These are phyloP conservation scores for Pulveroboletus ravenelii DNA, from an alignment of 768 basidiomycete species.

Conservation along the genomic window DNA sequence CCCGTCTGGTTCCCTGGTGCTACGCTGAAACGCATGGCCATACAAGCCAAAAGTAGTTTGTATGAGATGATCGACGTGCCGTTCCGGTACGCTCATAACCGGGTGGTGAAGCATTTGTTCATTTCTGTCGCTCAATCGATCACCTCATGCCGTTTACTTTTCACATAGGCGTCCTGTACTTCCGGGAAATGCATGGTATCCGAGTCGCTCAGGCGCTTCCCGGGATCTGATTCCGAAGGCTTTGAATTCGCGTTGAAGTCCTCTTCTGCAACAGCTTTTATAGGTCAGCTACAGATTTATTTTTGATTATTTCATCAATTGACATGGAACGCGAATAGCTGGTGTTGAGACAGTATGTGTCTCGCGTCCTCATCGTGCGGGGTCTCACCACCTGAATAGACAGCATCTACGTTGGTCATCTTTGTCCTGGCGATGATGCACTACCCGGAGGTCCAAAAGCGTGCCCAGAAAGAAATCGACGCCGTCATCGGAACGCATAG, in stretches of 20 bases:
- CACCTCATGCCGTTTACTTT: not conserved
- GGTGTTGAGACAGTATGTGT: conserved; percentile 29
- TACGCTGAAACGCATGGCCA: conserved; percentile 26
- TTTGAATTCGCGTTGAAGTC: conserved; percentile 29
- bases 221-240: conserved; percentile 11
- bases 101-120: conserved; percentile 14
- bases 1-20: conserved; percentile 36
- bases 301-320: not conserved
- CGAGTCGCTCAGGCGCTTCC: conserved; percentile 24
- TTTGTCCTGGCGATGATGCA: conserved; percentile 34
- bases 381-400: conserved; percentile 16
- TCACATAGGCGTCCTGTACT: conserved; percentile 14
- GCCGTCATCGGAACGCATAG: conserved; percentile 25
- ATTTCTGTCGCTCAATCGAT: not conserved
- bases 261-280: conserved; percentile 31
- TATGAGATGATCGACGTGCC: conserved; percentile 28
- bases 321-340: conserved; percentile 13
- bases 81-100: conserved; percentile 27
- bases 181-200: conserved; percentile 29
- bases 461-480: conserved; percentile 34
- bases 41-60: conserved; percentile 26
- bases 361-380: not conserved
- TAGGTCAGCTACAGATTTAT: conserved; percentile 16
- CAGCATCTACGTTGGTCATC: conserved; percentile 28
- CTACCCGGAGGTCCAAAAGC: conserved; percentile 32